These are phyloP conservation scores for Pyrus hybrid DNA, from an alignment of 331 rosid genomes.

Conservation along the genomic window DNA sequence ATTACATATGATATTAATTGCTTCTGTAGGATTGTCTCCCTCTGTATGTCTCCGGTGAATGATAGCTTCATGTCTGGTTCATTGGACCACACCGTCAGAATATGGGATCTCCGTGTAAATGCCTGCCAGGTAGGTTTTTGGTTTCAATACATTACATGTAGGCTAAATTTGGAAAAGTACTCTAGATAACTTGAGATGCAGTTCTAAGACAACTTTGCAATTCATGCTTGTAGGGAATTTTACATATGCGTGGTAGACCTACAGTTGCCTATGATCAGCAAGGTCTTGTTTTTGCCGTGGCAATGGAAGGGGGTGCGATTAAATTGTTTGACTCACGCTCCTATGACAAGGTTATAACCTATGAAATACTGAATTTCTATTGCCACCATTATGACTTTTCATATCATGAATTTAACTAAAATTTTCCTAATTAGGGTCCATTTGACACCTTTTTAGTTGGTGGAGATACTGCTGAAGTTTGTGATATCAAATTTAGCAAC, in stretches of 20 bases:
- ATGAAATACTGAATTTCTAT: constrained; percentile 4
- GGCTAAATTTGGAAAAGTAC: neutral
- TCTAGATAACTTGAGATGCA: neutral
- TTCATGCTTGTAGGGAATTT: constrained; percentile 78
- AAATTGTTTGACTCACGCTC: constrained; percentile 95
- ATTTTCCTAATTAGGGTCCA: constrained; percentile 62
- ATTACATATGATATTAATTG: neutral
- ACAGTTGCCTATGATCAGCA: constrained; percentile 97
- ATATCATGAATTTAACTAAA: constrained; percentile 15
- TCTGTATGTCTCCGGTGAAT: constrained; percentile 96
- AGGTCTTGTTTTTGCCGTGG: constrained; percentile 97
- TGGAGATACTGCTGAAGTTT: constrained; percentile 97
- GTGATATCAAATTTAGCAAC: constrained; percentile 95
- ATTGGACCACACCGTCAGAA: constrained; percentile 81
- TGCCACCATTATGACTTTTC: neutral
- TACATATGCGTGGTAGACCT: constrained; percentile 88
- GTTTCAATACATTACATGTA: neutral
- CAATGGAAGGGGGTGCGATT: constrained; percentile 99
- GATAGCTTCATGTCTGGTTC: constrained; percentile 99
- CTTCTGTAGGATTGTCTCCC: constrained; percentile 70
- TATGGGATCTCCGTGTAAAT: constrained; percentile 99
- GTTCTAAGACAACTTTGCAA: constrained; percentile 16
- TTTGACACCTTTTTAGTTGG: constrained; percentile 97
- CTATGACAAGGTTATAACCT: constrained; percentile 73
- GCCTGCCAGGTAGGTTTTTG: constrained; percentile 81